phyloP scores from a whole-genome alignment of 306 rosid genomes.

The Acacia confusa region DNA sequence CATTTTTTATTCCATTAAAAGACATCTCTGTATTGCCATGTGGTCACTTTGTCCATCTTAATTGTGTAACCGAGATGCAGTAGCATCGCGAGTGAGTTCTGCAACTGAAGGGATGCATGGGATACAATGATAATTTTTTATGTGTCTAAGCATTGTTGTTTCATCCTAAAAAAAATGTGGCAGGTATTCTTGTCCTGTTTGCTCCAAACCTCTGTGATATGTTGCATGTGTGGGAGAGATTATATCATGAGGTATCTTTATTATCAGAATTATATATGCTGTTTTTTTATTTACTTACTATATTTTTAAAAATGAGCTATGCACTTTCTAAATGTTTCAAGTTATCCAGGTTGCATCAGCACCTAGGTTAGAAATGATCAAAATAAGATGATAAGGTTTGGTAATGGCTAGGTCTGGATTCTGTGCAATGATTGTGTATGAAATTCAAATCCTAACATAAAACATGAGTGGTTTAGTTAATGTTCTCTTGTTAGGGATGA shows the following conservation, averaged over 20 bases:
- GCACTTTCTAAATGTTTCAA: no score
- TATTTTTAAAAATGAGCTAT: no score
- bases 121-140: conserved; percentile 39
- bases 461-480: no score
- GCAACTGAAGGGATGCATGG: conserved; percentile 1
- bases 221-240: conserved; percentile 64
- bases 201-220: conserved; percentile 81
- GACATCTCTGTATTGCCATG: conserved; percentile 70
- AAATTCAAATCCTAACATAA: no score
- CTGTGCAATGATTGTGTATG: no score
- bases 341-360: no score
- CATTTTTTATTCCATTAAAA: conserved; percentile 62
- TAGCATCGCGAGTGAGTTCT: conserved; percentile 56
- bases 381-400: no score
- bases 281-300: no score
- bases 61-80: conserved; percentile 63
- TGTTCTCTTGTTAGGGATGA: no score
- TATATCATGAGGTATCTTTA: conserved; percentile 56
- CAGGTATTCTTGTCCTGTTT: conserved; percentile 81
- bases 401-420: no score
- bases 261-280: no score
- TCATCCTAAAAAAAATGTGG: conserved; percentile 2
- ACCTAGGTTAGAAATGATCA: no score
- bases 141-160: conserved; percentile 13
- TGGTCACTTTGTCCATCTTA: conserved; percentile 80